Percentiles rank a stretch among this genome's conserved stretches.
phyloP scores from a whole-genome alignment of 306 rosid species.

The Pyrus communis region DNA sequence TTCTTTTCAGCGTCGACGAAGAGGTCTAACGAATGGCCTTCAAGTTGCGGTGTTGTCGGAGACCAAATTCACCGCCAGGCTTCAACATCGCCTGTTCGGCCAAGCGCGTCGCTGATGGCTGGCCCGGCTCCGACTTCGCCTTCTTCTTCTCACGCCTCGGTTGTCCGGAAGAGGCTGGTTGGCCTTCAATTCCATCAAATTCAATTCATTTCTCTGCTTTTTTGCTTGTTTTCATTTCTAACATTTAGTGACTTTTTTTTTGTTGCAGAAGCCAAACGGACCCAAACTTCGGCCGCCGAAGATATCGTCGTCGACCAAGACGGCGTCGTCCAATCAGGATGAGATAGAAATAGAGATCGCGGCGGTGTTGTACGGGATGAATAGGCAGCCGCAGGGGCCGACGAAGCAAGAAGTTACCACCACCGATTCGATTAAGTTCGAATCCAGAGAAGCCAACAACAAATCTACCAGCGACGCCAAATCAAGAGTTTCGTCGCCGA shows the following conservation, averaged over 20 bases:
- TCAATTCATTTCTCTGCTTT: not conserved
- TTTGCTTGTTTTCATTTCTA: not conserved
- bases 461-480: slow-evolving; percentile 53
- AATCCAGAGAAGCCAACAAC: slow-evolving; percentile 41
- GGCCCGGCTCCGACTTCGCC: slow-evolving; percentile 60
- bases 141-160: slow-evolving; percentile 72
- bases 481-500: slow-evolving; percentile 74
- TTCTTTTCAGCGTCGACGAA: slow-evolving; percentile 61
- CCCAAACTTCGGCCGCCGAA: slow-evolving; percentile 65
- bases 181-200: slow-evolving; percentile 18
- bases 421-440: slow-evolving; percentile 49
- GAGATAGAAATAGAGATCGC: slow-evolving; percentile 98
- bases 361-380: slow-evolving; percentile 84
- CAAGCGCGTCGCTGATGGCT: slow-evolving; percentile 21
- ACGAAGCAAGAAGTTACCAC: slow-evolving; percentile 50
- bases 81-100: slow-evolving; percentile 77
- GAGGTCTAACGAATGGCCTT: slow-evolving; percentile 94
- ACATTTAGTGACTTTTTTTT: slow-evolving; percentile 24
- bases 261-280: slow-evolving; percentile 66
- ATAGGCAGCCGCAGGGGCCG: slow-evolving; percentile 85
- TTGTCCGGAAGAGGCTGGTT: slow-evolving; percentile 74
- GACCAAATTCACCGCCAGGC: slow-evolving; percentile 67
- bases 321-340: slow-evolving; percentile 62
- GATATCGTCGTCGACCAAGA: slow-evolving; percentile 46
- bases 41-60: slow-evolving; percentile 36